Percentiles rank a stretch among this genome's conserved stretches.
phyloP scores from a whole-genome alignment of 345 rosid genomes.

The Bruguiera gymnorhiza region DNA sequence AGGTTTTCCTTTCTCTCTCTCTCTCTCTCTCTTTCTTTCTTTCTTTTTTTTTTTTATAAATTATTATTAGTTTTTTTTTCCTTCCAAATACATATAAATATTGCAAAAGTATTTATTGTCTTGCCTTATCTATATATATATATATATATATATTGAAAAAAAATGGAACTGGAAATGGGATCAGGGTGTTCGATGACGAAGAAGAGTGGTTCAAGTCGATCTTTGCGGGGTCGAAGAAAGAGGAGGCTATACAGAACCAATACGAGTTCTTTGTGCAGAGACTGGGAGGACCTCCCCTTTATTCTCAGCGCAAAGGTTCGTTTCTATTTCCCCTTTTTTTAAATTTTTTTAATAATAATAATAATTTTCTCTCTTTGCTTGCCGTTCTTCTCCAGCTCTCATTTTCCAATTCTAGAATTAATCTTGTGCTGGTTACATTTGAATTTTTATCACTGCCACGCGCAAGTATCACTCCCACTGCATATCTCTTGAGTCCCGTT shows the following conservation, averaged over 20 bases:
- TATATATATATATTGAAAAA: background rate
- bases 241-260: slow-evolving; percentile 85
- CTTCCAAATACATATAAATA: too few species aligned
- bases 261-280: slow-evolving; percentile 91
- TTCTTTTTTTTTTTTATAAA: too few species aligned
- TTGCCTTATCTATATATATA: background rate
- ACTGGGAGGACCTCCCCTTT: slow-evolving; percentile 93
- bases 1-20: slow-evolving; percentile 31
- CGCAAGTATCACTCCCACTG: too few species aligned
- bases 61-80: too few species aligned
- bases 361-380: too few species aligned
- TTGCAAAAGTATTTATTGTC: background rate
- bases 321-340: background rate
- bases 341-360: too few species aligned
- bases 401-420: too few species aligned
- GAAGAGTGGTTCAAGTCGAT: slow-evolving; percentile 87
- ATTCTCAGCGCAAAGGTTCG: slow-evolving; percentile 75
- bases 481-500: too few species aligned
- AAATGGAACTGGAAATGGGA: background rate
- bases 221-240: slow-evolving; percentile 67
- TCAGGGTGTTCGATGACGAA: slow-evolving; percentile 79
- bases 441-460: too few species aligned
- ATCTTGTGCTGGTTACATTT: too few species aligned
- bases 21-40: too few species aligned
- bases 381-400: too few species aligned